Evolutionary conservation across 345 rosid species (phyloP), one percentile per base, ranked within the genome.

Genomic region (Psidium friedrichsthalianum): DNA sequence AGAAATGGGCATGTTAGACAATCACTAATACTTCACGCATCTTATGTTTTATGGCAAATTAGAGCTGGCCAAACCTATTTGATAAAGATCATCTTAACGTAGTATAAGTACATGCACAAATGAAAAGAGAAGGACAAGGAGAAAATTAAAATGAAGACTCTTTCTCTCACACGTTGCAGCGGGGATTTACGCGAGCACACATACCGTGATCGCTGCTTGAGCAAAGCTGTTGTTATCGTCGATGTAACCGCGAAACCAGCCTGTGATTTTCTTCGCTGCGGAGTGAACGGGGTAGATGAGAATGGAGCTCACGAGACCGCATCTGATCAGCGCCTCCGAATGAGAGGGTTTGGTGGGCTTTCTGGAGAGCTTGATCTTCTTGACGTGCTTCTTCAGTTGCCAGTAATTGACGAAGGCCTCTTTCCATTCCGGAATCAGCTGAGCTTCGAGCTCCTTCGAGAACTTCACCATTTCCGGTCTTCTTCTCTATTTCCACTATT

Each of bases 351-450:
- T 69, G 13, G 47, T 89, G 18, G 93, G 88, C 64, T 89, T 91
- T 85, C 80, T 87, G 8, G 95, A 91, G 85, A 91, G 90, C 88
- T 91, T 95, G 56, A 98, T 94, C 86, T 94, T 96, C 86, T 95
- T 98, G 2, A 98, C 83, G 47, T 94, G 97, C 87, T 98, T 98
- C 86, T 98, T 98, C 59, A 96, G 97, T 61, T 92, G 92, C 93
- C 98, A 89, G 86, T 98, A 98, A 88, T 96, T 93, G 44, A 95
- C 99, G 74, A 96, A 98, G 54, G 98, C 98, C n/a, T 94, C 99
- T 83, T 94, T 98, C 99, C 99, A 98, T 87, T 98, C 99, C 0
- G 99, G 99, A 64, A 98, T 98, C 0, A 98, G 92, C 74, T 98
- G 99, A 89, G 99, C 99, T 82, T 96, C 98, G 3, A 98, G 92